Conservation (phyloP, 2,329 filamentous ascomycete genomes). For the Fusarium circinatum region DNA sequence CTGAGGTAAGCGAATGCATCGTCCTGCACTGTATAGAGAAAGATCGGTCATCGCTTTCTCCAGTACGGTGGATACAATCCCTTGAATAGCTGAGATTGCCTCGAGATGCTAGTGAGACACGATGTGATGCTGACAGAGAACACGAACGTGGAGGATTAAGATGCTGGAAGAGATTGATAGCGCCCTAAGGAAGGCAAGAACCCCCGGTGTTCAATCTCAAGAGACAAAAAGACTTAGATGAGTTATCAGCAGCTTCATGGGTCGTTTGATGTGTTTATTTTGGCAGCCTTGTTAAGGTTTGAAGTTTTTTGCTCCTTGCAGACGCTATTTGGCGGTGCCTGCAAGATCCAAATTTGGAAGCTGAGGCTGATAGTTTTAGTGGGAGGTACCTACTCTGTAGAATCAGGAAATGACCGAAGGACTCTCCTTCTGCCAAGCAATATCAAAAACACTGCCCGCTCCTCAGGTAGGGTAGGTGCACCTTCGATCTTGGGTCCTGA, state of each 20-base stretch:
- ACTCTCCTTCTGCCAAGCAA: conserved; percentile 7
- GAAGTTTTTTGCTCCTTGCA: not conserved
- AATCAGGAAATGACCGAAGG: conserved; percentile 8
- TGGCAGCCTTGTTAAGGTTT: not conserved
- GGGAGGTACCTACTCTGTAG: not conserved
- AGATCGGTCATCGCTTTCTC: not conserved
- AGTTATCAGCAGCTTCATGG: not conserved
- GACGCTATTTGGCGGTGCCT: not conserved
- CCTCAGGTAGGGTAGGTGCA: not conserved
- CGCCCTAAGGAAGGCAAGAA: not conserved
- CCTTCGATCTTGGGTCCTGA: not conserved
- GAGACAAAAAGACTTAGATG: not conserved
- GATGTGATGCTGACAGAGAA: conserved; percentile 22
- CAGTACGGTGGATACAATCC: conserved; percentile 16
- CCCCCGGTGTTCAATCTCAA: not conserved
- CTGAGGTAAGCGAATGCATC: conserved; percentile 24
- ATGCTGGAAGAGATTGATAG: conserved; percentile 17
- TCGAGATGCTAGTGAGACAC: conserved; percentile 5
- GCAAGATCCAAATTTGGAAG: not conserved
- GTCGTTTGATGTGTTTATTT: not conserved
- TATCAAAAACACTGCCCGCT: not conserved
- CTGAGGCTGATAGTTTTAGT: conserved; percentile 17
- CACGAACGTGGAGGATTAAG: conserved; percentile 20
- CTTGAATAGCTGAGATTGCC: conserved; percentile 15
- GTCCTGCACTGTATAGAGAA: conserved; percentile 5